Evolutionary conservation across 441 rosid species (phyloP), one percentile per base, ranked within the genome.

Genomic region (Dalechampia spathulata): DNA sequence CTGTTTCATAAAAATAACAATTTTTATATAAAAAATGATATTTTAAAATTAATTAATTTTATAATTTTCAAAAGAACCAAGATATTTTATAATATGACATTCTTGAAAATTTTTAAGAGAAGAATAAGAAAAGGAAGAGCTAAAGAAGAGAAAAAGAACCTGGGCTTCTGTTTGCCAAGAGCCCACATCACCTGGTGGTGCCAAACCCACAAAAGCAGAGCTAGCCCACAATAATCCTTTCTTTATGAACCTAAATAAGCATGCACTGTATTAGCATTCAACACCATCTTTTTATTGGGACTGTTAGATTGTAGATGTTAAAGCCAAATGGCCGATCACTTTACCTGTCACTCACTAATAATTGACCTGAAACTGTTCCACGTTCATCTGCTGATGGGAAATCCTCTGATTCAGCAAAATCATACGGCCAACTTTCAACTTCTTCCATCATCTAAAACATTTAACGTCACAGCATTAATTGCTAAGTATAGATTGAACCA

Each of bases 131-230:
- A 8, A 4, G 36, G 4, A 6, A 37, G 22, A 27, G 37, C 1
- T 7, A 9, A 5, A 16, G 42, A 21, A 9, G n/a, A 30, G 8
- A 8, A 7, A 3, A 23, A 15, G 3, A 6, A 80, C 94, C 81
- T 90, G 80, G 59, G 81, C 53, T 57, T 86, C 94, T 61, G 30
- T 60, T 76, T 87, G 91, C 97, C 97, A 90, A 7, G 94, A 81
- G 50, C 91, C 97, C 32, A 50, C 73, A 1, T 80, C 85, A 55
- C 94, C 97, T 2, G 82, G 86, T 2, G 78, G 69, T 27, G 94
- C 85, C 64, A 90, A 71, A n/a, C 96, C 96, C 43, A 85, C 75
- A 62, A 69, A 78, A 38, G 86, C 84, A 62, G 72, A 79, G 4
- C 57, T 61, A 38, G 79, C 89, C 3, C 71, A 54, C 58, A 76